Conservation (phyloP, 2,329 filamentous ascomycete species). For the Monilinia vaccinii-corymbosi region DNA sequence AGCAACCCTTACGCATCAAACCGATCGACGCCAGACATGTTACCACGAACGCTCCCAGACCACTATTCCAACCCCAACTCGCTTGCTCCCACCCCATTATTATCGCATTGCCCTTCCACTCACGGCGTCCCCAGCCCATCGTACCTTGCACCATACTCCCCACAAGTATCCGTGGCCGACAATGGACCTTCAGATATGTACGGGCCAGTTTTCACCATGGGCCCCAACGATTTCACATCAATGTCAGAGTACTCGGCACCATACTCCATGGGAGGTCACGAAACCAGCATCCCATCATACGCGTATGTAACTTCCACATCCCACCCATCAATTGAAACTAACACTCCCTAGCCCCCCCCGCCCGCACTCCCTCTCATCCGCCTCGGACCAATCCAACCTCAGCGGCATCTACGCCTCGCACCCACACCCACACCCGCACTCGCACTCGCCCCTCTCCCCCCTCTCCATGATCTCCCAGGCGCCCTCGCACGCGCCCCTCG, state of each 20-base stretch:
- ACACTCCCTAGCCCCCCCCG: constrained; percentile 13
- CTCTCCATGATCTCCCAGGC: constrained; percentile 1
- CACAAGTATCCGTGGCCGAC: constrained; percentile 19
- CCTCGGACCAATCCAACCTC: constrained; percentile 22
- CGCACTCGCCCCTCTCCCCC: neutral
- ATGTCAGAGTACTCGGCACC: constrained; percentile 23
- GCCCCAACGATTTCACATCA: constrained; percentile 23
- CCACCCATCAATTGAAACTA: constrained; percentile 5
- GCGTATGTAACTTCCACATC: constrained; percentile 13
- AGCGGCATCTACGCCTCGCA: constrained; percentile 20
- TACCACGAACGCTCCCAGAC: constrained; percentile 24
- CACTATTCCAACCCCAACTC: constrained; percentile 23
- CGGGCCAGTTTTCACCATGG: constrained; percentile 27
- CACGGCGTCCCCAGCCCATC: constrained; percentile 22
- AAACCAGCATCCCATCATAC: constrained; percentile 22
- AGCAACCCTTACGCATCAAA: constrained; percentile 28
- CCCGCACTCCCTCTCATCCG: constrained; percentile 26
- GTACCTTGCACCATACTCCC: constrained; percentile 26
- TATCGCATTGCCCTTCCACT: constrained; percentile 22
- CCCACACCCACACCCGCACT: constrained; percentile 18
- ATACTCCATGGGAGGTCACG: constrained; percentile 20
- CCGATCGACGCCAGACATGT: constrained; percentile 26
- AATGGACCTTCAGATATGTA: constrained; percentile 25
- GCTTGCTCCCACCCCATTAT: constrained; percentile 27
- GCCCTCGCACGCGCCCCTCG: constrained; percentile 1